A percentile compares a stretch with the other conserved stretches of the same genome.
Conservation (phyloP, 2,329 filamentous ascomycete species). For the Microdochium bolleyi region DNA sequence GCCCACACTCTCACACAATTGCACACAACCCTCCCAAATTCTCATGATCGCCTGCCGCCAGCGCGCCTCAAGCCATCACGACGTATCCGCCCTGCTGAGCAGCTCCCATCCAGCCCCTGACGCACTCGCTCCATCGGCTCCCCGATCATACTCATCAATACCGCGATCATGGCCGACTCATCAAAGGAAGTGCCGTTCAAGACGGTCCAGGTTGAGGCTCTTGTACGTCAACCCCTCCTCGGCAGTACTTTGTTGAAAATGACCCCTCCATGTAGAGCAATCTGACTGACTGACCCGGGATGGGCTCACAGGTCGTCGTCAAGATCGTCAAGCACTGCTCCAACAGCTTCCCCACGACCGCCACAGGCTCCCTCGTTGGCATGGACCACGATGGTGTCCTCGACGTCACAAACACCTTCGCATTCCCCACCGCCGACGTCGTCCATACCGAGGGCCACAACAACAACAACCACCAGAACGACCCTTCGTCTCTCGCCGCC, state of each 20-base stretch:
- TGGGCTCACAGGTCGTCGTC: conserved; percentile 67
- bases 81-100: background rate
- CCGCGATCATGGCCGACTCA: conserved; percentile 48
- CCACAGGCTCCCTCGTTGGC: conserved; percentile 85
- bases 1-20: conserved; percentile 18
- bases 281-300: conserved; percentile 7
- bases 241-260: background rate
- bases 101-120: conserved; percentile 10
- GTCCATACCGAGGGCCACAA: conserved; percentile 62
- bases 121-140: conserved; percentile 11
- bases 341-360: conserved; percentile 76
- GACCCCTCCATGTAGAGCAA: background rate
- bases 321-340: conserved; percentile 97
- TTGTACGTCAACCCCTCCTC: conserved; percentile 54
- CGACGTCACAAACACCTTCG: conserved; percentile 91
- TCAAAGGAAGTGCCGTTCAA: conserved; percentile 65
- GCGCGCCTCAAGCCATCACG: background rate
- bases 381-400: conserved; percentile 79
- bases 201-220: conserved; percentile 87
- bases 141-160: conserved; percentile 8
- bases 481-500: conserved; percentile 68
- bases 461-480: conserved; percentile 69
- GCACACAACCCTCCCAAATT: conserved; percentile 19
- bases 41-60: conserved; percentile 8
- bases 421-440: conserved; percentile 78